Percentiles rank a stretch among this genome's conserved stretches.
Evolutionary conservation across 1,139 yeast genomes (phyloP).

Genomic region (Meyerozyma elateridarum): DNA sequence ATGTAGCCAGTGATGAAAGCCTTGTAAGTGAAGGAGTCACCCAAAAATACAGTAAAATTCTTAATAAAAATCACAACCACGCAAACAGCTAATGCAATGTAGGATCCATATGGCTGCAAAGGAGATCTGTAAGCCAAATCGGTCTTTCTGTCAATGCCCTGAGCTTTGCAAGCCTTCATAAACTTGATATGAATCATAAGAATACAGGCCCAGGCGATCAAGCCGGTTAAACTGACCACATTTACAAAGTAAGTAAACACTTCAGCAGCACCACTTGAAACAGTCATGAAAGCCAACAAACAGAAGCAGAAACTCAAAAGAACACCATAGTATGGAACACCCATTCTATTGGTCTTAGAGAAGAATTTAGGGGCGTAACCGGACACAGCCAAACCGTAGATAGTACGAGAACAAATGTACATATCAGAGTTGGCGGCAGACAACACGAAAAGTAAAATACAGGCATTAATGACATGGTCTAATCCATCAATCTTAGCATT

Average conservation of each 20-base stretch:
- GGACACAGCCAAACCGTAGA: slow-evolving; percentile 41
- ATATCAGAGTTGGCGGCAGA: slow-evolving; percentile 47
- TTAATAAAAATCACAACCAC: slow-evolving; percentile 57
- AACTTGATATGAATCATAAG: slow-evolving; percentile 57
- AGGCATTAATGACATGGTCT: slow-evolving; percentile 43
- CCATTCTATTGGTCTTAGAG: slow-evolving; percentile 57
- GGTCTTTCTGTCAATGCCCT: slow-evolving; percentile 29
- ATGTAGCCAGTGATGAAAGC: slow-evolving; percentile 74
- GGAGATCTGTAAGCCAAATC: slow-evolving; percentile 60
- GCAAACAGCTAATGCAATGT: slow-evolving; percentile 52
- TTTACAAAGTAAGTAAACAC: slow-evolving; percentile 24
- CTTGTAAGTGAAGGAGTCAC: slow-evolving; percentile 49
- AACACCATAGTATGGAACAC: slow-evolving; percentile 53
- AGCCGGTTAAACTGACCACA: slow-evolving; percentile 26
- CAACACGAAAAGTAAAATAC: slow-evolving; percentile 41
- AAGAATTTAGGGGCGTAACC: slow-evolving; percentile 42
- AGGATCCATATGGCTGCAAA: slow-evolving; percentile 62
- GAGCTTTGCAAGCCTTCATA: slow-evolving; percentile 61
- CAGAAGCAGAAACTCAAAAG: slow-evolving; percentile 30
- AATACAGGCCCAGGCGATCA: slow-evolving; percentile 26
- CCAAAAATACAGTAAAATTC: slow-evolving; percentile 69
- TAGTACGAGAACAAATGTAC: slow-evolving; percentile 44
- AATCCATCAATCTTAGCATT: slow-evolving; percentile 40
- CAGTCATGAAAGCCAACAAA: slow-evolving; percentile 25
- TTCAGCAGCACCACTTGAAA: slow-evolving; percentile 21